Evolutionary conservation across 1,139 yeast species (phyloP), one percentile per base, ranked within the genome.

Genomic region (Arxiozyma telluris): DNA sequence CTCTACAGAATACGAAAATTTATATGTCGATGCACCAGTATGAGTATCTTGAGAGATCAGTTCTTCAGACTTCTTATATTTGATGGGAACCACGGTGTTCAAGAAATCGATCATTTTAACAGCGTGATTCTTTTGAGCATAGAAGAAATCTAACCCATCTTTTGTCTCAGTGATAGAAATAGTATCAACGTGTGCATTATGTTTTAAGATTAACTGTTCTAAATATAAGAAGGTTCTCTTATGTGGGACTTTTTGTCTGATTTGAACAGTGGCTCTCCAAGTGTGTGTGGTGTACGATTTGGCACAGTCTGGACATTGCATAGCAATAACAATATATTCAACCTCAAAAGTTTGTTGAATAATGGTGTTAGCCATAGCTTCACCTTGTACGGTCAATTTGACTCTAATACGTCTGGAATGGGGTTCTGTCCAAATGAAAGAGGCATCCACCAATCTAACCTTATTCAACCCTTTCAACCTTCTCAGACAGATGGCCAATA

Each of bases 281-380:
- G 98, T 93, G 69, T 94, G 89, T 41, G 94, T 87, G 20, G 98
- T 93, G 69, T 86, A 93, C 1, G 96, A 85, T 71, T 89, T 89
- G 53, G 98, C 98, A 82, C 99, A 93, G 75, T 93, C 99, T 2
- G 98, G 84, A 77, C 99, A 93, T 75, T 93, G 99, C 84, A 90
- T 89, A 41, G 98, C 96, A 59, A 89, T 78, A 52, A 93, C 98
- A 22, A 88, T 84, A 65, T 86, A 93, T 66, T 93, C 98, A 20
- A 93, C 97, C 71, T 90, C 98, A 69, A 93, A 91, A 41, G 90
- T 82, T 72, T 94, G 98, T 70, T 94, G 98, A 41, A 94, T 83
- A 61, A 93, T 88, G 43, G 97, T 89, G 65, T 89, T 89, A 38
- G 87, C 79, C 82, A 89, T 83, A 43, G 96, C 96, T 72, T 93